Evolutionary conservation across 176 grass and related monocot genomes (phyloP), one percentile per base, ranked within the genome.

Genomic region (Oropetium thomaeum): DNA sequence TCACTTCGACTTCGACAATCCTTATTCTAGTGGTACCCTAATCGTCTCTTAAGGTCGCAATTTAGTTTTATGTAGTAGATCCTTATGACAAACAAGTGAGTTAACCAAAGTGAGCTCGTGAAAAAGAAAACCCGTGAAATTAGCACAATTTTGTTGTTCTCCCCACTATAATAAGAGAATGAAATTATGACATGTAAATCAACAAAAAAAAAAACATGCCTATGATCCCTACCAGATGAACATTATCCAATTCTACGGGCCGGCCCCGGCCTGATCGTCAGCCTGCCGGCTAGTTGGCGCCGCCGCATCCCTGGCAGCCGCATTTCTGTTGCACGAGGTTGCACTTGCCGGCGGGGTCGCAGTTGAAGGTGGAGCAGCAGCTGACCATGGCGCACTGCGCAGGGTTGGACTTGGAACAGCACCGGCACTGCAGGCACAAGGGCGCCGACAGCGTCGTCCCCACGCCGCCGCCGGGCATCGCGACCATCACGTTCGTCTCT

Each of bases 281-380:
- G n/a, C n/a, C n/a, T n/a, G n/a, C 10, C 29, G 12, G 8, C 20
- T 58, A 29, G 27, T 33, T 51, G 3, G 44, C 17, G 44, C 29
- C 19, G 30, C 30, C 68, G 47, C 52, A 70, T 10, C 39, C n/a
- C 5, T 2, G 7, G 66, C 78, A 80, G 5, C 43, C 57, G 67
- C 78, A 81, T 2, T 6, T 37, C 29, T 13, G 13, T 57, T 28
- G 57, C 32, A 40, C 67, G 22, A 71, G 57, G 42, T 27, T 28
- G 43, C 78, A 72, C 23, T 22, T 81, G 67, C 57, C 78, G 57
- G 31, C 8, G 32, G 5, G 8, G 31, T 63, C n/a, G 57, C 78
- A 81, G 10, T 62, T 39, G 35, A 73, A 82, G 25, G 34, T 33
- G 59, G 69, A 73, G 69, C 35, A 57, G 35, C 79, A 82, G 59